A percentile compares a stretch with the other conserved stretches of the same genome.
phyloP scores from a whole-genome alignment of 2,329 filamentous ascomycete species.

The Colletotrichum eleusines region DNA sequence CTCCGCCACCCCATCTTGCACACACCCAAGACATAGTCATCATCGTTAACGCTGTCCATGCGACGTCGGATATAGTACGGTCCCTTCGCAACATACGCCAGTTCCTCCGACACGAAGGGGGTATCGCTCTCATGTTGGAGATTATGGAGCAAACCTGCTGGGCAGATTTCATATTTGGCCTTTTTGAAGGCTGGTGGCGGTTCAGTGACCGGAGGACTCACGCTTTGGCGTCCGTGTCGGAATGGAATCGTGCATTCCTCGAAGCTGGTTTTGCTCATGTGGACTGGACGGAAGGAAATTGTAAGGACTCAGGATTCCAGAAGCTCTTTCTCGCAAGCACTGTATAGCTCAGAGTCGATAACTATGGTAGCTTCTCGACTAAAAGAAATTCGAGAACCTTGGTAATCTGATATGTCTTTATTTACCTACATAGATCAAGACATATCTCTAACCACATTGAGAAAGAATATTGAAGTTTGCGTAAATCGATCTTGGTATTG shows the following conservation, averaged over 20 bases:
- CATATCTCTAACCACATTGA: no score
- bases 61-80: slow-evolving; percentile 45
- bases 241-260: not conserved
- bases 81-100: slow-evolving; percentile 45
- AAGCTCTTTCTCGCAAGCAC: no score
- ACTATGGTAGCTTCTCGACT: no score
- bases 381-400: no score
- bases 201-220: not conserved
- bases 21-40: slow-evolving; percentile 50
- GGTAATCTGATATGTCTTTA: no score
- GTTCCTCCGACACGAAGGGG: slow-evolving; percentile 41
- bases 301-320: slow-evolving; percentile 7
- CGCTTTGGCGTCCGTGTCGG: not conserved
- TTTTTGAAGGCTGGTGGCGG: not conserved
- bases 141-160: not conserved
- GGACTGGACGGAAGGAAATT: not conserved
- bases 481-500: no score
- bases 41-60: slow-evolving; percentile 51
- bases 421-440: no score
- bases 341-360: no score
- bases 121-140: not conserved
- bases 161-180: not conserved
- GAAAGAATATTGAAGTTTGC: no score
- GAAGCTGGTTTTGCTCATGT: not conserved
- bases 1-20: slow-evolving; percentile 42